Conservation (phyloP, 2,329 filamentous ascomycete species). For the Cephalotrichum gorgonifer region DNA sequence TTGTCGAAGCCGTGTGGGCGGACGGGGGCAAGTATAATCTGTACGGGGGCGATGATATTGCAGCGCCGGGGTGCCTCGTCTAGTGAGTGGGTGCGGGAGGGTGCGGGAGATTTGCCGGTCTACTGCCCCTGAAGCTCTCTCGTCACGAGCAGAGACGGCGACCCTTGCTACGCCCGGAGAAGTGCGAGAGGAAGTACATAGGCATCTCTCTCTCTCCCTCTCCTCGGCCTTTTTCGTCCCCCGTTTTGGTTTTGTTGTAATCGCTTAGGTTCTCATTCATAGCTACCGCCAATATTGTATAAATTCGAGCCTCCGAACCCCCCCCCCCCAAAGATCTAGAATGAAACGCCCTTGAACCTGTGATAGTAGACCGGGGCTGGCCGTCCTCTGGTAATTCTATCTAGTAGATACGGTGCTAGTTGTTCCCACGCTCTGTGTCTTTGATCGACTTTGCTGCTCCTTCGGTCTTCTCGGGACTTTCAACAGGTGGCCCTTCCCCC, state of each 20-base stretch:
- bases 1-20: not conserved
- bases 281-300: not conserved
- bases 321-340: no score
- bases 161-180: not conserved
- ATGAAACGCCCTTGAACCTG: not conserved
- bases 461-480: no score
- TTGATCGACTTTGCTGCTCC: no score
- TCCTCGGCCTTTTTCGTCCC: conserved; percentile 1
- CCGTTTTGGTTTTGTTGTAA: not conserved
- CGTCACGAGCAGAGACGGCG: not conserved
- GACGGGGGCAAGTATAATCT: not conserved
- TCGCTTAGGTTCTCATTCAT: not conserved
- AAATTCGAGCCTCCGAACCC: no score
- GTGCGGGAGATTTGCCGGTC: not conserved
- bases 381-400: no score
- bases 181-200: not conserved
- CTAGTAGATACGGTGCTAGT: no score
- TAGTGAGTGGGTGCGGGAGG: no score
- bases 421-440: no score
- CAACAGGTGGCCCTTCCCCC: no score
- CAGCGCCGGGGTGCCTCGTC: not conserved
- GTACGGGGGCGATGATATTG: not conserved
- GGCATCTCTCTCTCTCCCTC: not conserved
- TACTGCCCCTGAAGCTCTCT: not conserved
- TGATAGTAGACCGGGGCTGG: no score